Evolutionary conservation across 192 early-diverging fungal species (phyloP), one percentile per base, ranked within the genome.

Genomic region (Lobosporangium transversale): DNA sequence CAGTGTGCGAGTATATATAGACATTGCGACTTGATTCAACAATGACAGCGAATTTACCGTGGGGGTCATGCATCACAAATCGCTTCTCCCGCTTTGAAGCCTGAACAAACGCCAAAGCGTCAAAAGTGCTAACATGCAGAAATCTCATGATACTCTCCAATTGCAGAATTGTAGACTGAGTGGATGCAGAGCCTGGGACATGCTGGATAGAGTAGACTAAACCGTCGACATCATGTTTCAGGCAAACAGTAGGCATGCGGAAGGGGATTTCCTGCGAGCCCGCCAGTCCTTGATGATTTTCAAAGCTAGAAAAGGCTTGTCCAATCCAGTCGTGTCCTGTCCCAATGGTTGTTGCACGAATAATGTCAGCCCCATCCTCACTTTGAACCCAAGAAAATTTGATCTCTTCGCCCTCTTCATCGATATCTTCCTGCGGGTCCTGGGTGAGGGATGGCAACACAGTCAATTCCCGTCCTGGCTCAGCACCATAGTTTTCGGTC

Each of bases 11-110:
- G 44, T 88, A 88, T 11, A 88, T 68, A 50, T 83, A 88, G 10
- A 80, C 78, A 53, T 83, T 85, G 3, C 84, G 71, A 51, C 78
- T 84, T 33, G 83, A 76, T 53, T 88, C 86, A 6, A 86, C 55
- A 65, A 88, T 80, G 5, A 73, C 70, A 15, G 79, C 60, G 57
- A 88, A 88, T 1, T 58, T 47, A 14, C 75, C 53, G 7, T 32
- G 31, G 2, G 84, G 83, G 81, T 91, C 90, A 54, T 88, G 78
- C 55, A 81, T 81, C 40, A 88, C 79, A 61, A 88, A 86, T 21
- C 88, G 76, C 50, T 81, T 84, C 66, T 93, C 92, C 45, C 89
- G 81, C 71, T 93, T 93, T 62, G 89, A 88, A 24, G 89, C 91
- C 62, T 91, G 89, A 14, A 93, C 87, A 63, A 89, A 93, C 6